These are phyloP conservation scores for Ordospora colligata DNA, from an alignment of 371 early-diverging fungal genomes.

Conservation along the genomic window DNA sequence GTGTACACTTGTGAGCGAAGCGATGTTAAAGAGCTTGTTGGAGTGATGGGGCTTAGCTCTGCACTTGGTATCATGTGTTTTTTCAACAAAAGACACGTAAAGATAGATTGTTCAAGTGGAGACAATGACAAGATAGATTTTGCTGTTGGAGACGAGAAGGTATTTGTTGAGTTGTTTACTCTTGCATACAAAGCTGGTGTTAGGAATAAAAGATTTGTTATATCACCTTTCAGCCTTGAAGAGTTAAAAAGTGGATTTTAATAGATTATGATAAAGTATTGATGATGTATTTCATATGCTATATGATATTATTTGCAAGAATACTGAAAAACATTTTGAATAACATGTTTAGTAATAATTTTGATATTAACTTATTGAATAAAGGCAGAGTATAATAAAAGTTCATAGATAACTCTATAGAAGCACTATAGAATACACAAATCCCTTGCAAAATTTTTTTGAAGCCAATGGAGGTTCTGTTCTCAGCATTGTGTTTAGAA, in stretches of 20 bases:
- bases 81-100: slow-evolving; percentile 12
- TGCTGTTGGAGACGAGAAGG: not conserved
- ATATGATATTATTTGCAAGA: no score
- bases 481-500: slow-evolving; percentile 26
- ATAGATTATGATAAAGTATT: no score
- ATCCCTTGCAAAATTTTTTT: slow-evolving; percentile 32
- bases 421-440: slow-evolving; percentile 23
- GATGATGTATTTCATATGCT: no score
- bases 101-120: slow-evolving; percentile 6
- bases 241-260: not conserved
- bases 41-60: not conserved
- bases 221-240: not conserved
- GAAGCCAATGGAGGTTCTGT: slow-evolving; percentile 14
- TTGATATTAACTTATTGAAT: no score
- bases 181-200: slow-evolving; percentile 16
- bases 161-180: not conserved
- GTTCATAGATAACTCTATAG: not conserved
- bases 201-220: not conserved
- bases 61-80: slow-evolving; percentile 8
- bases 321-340: no score
- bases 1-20: not conserved
- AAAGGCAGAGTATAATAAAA: no score
- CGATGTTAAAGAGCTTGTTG: not conserved
- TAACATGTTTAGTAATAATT: no score
- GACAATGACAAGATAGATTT: slow-evolving; percentile 12